Evolutionary conservation across 192 early-diverging fungal genomes (phyloP), one percentile per base, ranked within the genome.

Genomic region (Backusella circina): DNA sequence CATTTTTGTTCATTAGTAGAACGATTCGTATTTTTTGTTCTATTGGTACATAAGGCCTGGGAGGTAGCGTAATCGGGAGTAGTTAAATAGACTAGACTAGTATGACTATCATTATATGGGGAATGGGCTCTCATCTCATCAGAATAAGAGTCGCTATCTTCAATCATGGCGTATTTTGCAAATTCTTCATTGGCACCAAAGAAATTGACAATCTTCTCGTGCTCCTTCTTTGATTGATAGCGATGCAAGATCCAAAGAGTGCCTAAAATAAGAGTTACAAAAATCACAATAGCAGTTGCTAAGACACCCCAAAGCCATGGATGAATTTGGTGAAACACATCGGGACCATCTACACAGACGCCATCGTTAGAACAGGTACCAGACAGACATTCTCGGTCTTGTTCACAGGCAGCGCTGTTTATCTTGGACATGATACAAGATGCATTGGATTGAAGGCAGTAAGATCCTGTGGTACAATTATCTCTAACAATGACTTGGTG

Each of bases 221-320:
- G 81, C 32, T 83, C 81, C 41, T 78, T 78, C 21, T 64, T 67
- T 8, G 81, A 79, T 39, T 83, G 81, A 38, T 75, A 83, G 3
- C 81, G 77, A 47, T 83, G 81, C 32, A 83, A 66, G 21, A 79
- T 30, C 77, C 78, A 83, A 7, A 83, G 72, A 1, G 30, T 18
- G 5, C 47, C 28, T 18, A 83, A 54, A n/a, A 74, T 38, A 5
- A 78, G 3, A 21, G 70, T 26, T 21, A 83, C 75, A 71, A 83
- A 83, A 12, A 83, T 6, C 1, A 83, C 36, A 7, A 83, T 66
- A 37, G 74, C 54, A 2, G 65, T 67, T 18, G 75, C 81, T 32
- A 83, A 66, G 2, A 76, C 71, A 33, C 51, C 71, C 81, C 81
- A 83, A 0, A 75, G 50, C 71, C 77, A 77, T 1, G 65, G 8